Conservation (phyloP, 2,329 filamentous ascomycete species). For the Sclerotiophoma versabilis region DNA sequence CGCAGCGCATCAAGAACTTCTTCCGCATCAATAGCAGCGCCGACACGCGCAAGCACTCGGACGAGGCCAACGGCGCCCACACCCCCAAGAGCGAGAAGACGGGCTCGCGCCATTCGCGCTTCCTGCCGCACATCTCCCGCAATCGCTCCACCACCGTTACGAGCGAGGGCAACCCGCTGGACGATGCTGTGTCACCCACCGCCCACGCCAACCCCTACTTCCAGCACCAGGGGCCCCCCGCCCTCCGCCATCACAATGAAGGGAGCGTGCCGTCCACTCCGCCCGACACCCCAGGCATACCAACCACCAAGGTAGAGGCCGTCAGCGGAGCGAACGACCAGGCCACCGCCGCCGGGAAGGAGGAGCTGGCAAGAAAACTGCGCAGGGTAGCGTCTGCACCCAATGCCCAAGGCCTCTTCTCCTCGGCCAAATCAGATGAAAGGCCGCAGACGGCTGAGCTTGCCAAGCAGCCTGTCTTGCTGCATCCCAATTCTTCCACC, state of each 20-base stretch:
- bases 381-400: slow-evolving; percentile 94
- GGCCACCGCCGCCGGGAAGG: slow-evolving; percentile 81
- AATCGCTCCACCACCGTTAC: slow-evolving; percentile 89
- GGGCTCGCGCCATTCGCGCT: slow-evolving; percentile 82
- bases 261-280: slow-evolving; percentile 91
- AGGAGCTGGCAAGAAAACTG: slow-evolving; percentile 91
- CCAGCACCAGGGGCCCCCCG: slow-evolving; percentile 91
- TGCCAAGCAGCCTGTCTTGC: slow-evolving; percentile 78
- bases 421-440: slow-evolving; percentile 55
- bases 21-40: slow-evolving; percentile 69
- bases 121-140: slow-evolving; percentile 85
- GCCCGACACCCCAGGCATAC: slow-evolving; percentile 81
- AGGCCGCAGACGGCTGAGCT: slow-evolving; percentile 86
- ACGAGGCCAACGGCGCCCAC: slow-evolving; percentile 46
- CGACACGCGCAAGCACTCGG: slow-evolving; percentile 51
- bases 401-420: slow-evolving; percentile 92
- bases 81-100: slow-evolving; percentile 69
- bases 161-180: slow-evolving; percentile 89
- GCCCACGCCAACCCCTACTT: slow-evolving; percentile 98
- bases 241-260: slow-evolving; percentile 92
- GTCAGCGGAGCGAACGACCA: slow-evolving; percentile 69
- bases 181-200: slow-evolving; percentile 88
- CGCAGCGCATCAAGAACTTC: slow-evolving; percentile 72
- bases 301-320: slow-evolving; percentile 67
- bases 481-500: slow-evolving; percentile 61